Percentiles rank a stretch among this genome's conserved stretches.
Conservation (phyloP, 2,329 filamentous ascomycete genomes). For the Diaporthe sp. region DNA sequence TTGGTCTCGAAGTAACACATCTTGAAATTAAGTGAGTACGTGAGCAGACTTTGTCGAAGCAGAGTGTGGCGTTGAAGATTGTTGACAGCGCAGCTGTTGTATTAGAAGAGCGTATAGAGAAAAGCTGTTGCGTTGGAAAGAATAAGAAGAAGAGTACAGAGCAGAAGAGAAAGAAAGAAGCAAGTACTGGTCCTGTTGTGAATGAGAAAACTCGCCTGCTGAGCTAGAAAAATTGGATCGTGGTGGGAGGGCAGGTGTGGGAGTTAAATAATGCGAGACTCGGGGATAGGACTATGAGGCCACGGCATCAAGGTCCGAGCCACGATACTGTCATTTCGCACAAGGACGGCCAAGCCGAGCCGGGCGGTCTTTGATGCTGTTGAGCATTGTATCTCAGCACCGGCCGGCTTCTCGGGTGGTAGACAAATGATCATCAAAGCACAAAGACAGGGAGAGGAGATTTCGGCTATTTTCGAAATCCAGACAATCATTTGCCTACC, state of each 20-base stretch:
- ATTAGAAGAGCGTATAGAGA: neutral
- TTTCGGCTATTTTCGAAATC: neutral
- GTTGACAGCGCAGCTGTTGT: constrained; percentile 25
- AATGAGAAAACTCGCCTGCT: constrained; percentile 25
- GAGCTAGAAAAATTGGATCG: neutral
- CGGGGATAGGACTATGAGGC: fast-evolving
- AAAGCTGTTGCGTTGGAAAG: neutral
- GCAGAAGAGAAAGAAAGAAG: neutral
- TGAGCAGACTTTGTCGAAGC: neutral
- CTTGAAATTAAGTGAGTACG: neutral
- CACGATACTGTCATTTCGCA: neutral
- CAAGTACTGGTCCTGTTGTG: constrained; percentile 9
- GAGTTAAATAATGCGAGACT: neutral
- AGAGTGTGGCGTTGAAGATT: neutral
- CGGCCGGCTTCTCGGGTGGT: neutral
- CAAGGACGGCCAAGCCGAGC: neutral
- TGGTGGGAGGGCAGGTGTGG: neutral
- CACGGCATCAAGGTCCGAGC: too few relatives aligned
- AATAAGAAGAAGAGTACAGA: neutral
- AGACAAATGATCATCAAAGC: neutral
- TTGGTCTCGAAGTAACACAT: constrained; percentile 24
- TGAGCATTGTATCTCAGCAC: neutral
- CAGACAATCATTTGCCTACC: neutral
- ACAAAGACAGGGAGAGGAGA: neutral
- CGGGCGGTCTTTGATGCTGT: neutral